phyloP scores from a whole-genome alignment of 1,284 basidiomycete species.

The Cutaneotrichosporon mucoides region DNA sequence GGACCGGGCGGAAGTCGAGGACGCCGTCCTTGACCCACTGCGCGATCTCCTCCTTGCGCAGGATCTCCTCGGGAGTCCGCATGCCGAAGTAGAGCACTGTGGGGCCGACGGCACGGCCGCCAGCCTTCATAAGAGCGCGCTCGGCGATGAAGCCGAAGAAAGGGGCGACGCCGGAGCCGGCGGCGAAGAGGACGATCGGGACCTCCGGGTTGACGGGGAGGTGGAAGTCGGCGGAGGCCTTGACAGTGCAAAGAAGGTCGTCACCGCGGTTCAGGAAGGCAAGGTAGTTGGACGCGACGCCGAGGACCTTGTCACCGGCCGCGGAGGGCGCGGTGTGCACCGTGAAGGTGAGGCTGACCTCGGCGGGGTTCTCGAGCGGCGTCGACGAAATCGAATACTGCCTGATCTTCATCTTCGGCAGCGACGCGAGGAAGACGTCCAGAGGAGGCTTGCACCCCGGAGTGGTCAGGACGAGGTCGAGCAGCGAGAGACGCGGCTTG shows the following conservation, averaged over 20 bases:
- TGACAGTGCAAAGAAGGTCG: slow-evolving; percentile 53
- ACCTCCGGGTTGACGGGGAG: slow-evolving; percentile 51
- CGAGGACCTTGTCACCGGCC: slow-evolving; percentile 47
- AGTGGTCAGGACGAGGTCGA: slow-evolving; percentile 50
- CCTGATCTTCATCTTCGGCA: slow-evolving; percentile 23
- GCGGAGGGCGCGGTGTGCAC: slow-evolving; percentile 51
- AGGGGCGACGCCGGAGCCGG: slow-evolving; percentile 56
- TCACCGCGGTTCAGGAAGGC: slow-evolving; percentile 52
- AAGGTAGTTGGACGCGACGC: slow-evolving; percentile 56
- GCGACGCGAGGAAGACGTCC: slow-evolving; percentile 17
- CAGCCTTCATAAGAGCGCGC: slow-evolving; percentile 53
- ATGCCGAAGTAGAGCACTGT: slow-evolving; percentile 55
- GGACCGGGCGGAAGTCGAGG: slow-evolving; percentile 55
- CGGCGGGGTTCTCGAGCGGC: slow-evolving; percentile 53
- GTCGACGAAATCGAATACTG: slow-evolving; percentile 53
- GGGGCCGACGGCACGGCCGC: slow-evolving; percentile 52
- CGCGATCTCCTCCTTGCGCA: slow-evolving; percentile 53
- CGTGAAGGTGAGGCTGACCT: slow-evolving; percentile 54
- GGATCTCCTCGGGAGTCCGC: slow-evolving; percentile 52
- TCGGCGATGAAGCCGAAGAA: slow-evolving; percentile 59
- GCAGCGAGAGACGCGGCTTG: slow-evolving; percentile 50
- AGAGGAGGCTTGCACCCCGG: slow-evolving; percentile 36
- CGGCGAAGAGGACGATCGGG: slow-evolving; percentile 55
- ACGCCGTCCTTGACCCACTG: slow-evolving; percentile 53
- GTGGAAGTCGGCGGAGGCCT: slow-evolving; percentile 54